Base-by-base conservation (phyloP, 2,329 filamentous ascomycete species). In the Fusarium sp. region DNA sequence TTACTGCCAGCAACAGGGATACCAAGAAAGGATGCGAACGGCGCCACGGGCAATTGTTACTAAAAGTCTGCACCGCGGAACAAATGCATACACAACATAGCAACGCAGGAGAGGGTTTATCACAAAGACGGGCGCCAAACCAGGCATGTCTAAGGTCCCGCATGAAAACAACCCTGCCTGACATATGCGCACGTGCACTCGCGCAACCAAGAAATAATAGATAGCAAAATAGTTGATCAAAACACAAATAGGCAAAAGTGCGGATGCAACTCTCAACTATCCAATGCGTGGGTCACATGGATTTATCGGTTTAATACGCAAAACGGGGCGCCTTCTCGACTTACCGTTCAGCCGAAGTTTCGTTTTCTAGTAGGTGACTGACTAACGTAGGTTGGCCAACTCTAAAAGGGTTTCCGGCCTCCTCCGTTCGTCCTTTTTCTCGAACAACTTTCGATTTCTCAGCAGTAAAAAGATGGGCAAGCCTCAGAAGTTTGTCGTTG, bases 401-500 rank as follows among this genome's bases (percentile, higher is more conserved):
- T 63, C 50, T 50, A 43, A 63, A 65, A 59, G 30, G 47, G 50
- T 63, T 40, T 25, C 12, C 20, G 14, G n/a, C 43, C 6, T 50
- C 47, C 63, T 78, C 76, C 75, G 65, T 78, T 75, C 73, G 66
- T 74, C 76, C 75, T 76, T 78, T 52, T 52, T 17, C 6, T 22
- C 22, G 50, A 35, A 60, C 32, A 75, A 71, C 65, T 72, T 72
- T 37, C 22, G 33, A 58, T 20, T 14, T 27, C 20, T 14, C 63
- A 56, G 37, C 50, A 68, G 35, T 17, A 32, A 32, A 27, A 82
- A 71, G 69, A 86, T 86, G 83, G 76, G 77, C 25, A 78, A 76
- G 32, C 70, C 76, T 70, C 89, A 94, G 78, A 97, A 94, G 83
- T 90, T 93, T 65, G 89, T 97, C 22, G 89, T 99, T 56, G 92